Evolutionary conservation across 192 early-diverging fungal species (phyloP).

Genomic region (Pilaira anomala): DNA sequence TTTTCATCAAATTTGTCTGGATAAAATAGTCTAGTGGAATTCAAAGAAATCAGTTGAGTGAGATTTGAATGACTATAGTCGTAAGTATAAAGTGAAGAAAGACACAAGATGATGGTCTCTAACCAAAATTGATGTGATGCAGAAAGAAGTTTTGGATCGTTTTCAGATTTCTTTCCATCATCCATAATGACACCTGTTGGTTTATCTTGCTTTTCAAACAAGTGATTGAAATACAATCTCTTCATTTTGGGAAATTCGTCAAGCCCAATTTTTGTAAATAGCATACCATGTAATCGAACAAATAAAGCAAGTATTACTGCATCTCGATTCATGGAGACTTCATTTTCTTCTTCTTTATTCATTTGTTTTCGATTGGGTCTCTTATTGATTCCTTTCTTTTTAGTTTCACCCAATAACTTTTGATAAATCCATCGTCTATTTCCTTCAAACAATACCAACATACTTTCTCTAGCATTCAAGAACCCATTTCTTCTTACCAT

Average conservation of each 20-base stretch:
- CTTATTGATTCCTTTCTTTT: constrained; percentile 4
- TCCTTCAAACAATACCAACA: constrained; percentile 45
- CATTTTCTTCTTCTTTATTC: constrained; percentile 12
- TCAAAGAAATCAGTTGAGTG: not conserved
- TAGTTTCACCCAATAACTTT: not conserved
- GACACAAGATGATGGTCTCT: constrained; percentile 41
- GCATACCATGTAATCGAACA: constrained; percentile 52
- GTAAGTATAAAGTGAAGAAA: constrained; percentile 49
- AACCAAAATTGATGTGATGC: constrained; percentile 39
- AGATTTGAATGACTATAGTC: constrained; percentile 34
- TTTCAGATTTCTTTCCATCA: not conserved
- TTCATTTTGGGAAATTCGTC: constrained; percentile 44
- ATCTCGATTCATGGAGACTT: constrained; percentile 15
- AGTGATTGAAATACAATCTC: constrained; percentile 16
- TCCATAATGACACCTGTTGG: not conserved
- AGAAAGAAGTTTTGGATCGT: not conserved
- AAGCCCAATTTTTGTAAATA: constrained; percentile 58
- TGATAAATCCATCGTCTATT: constrained; percentile 41
- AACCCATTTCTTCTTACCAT: constrained; percentile 48
- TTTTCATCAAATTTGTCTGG: not conserved
- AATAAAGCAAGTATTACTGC: constrained; percentile 21
- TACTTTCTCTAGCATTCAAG: constrained; percentile 48
- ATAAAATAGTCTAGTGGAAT: not conserved
- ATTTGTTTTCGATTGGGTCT: not conserved
- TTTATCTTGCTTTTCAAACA: constrained; percentile 15